phyloP scores from a whole-genome alignment of 2,329 filamentous ascomycete genomes.

The Trematosphaeria pertusa region DNA sequence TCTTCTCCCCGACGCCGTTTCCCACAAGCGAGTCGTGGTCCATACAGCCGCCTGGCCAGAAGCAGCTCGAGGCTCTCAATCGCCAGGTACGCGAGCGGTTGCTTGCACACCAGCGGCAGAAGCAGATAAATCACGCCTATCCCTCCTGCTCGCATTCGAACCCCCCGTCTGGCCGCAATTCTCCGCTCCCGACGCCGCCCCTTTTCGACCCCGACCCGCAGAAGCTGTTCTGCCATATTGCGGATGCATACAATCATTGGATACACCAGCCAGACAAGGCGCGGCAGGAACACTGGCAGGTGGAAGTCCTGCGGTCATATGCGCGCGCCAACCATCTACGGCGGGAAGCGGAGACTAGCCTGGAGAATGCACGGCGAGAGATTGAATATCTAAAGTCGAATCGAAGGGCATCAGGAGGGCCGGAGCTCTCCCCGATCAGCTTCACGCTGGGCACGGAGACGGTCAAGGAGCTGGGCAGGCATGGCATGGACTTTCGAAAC shows the following conservation, averaged over 20 bases:
- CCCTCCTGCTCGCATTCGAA: conserved; percentile 34
- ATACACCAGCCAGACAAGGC: conserved; percentile 63
- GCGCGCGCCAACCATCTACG: conserved; percentile 49
- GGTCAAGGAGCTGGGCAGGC: conserved; percentile 47
- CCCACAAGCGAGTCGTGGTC: conserved; percentile 82
- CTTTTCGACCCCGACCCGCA: conserved; percentile 67
- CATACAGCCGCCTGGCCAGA: conserved; percentile 73
- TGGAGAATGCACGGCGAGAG: conserved; percentile 51
- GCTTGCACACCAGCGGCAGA: conserved; percentile 42
- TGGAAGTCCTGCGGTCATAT: conserved; percentile 56
- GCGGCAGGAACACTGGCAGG: conserved; percentile 53
- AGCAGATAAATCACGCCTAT: conserved; percentile 44
- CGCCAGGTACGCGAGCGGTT: conserved; percentile 73
- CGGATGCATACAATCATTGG: conserved; percentile 82
- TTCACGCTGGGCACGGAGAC: conserved; percentile 47
- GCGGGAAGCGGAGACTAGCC: conserved; percentile 44
- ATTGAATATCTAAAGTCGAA: conserved; percentile 50
- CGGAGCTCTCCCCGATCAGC: conserved; percentile 41
- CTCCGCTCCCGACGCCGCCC: conserved; percentile 46
- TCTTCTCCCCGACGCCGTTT: conserved; percentile 83
- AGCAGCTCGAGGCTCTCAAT: conserved; percentile 76
- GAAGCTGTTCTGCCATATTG: conserved; percentile 75
- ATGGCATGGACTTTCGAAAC: conserved; percentile 46
- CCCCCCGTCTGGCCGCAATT: conserved; percentile 36
- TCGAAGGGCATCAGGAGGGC: conserved; percentile 32